phyloP scores from a whole-genome alignment of 177 flowering plant species.

The Tripterygium wilfordii region DNA sequence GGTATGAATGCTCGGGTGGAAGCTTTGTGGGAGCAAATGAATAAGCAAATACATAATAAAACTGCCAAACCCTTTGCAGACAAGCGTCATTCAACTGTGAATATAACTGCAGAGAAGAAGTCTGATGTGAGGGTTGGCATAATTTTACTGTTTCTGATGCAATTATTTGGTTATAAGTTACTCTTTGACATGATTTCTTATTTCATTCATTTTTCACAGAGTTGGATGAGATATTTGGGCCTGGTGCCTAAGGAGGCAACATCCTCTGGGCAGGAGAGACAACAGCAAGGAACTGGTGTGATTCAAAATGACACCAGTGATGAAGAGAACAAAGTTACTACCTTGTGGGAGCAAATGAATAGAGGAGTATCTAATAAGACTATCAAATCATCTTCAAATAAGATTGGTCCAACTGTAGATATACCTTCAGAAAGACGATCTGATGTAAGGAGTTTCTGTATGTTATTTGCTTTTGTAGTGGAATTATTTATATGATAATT shows the following conservation, averaged over 20 bases:
- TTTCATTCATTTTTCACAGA: conserved; percentile 29
- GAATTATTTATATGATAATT: too few relatives aligned
- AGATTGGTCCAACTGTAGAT: too few relatives aligned
- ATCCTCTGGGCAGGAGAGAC: conserved; percentile 17
- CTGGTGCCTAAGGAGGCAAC: conserved; percentile 39
- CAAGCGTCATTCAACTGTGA: conserved; percentile 29
- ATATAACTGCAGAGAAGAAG: conserved; percentile 29
- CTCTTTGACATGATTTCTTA: neutral
- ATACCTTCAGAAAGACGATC: too few relatives aligned
- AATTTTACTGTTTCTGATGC: neutral
- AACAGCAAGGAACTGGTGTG: conserved; percentile 22
- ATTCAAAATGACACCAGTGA: conserved; percentile 40
- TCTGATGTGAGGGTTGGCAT: conserved; percentile 23
- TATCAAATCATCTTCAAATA: too few relatives aligned
- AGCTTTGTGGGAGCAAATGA: conserved; percentile 91
- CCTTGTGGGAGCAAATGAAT: too few relatives aligned
- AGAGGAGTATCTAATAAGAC: too few relatives aligned
- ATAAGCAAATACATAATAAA: conserved; percentile 46
- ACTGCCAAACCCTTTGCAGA: conserved; percentile 30
- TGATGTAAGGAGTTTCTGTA: too few relatives aligned
- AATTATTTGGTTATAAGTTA: neutral
- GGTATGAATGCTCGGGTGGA: conserved; percentile 71
- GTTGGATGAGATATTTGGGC: conserved; percentile 77
- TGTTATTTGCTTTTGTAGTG: too few relatives aligned
- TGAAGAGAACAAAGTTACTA: conserved; percentile 70